Conservation (phyloP, 305 asterid species). For the Striga hermonthica region DNA sequence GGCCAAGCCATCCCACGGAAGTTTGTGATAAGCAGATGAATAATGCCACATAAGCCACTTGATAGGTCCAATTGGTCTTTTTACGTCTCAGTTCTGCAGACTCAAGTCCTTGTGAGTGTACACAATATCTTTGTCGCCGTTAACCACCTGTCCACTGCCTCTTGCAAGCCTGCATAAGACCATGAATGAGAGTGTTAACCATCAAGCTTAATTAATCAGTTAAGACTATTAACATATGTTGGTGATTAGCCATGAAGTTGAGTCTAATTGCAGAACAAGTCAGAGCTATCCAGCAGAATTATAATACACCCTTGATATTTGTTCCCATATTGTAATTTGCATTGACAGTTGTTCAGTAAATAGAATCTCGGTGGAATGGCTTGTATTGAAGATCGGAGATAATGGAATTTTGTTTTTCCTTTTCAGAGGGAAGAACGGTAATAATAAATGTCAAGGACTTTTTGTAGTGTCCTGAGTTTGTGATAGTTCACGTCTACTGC, state of each 20-base stretch:
- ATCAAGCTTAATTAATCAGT: not conserved
- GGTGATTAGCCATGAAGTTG: too few relatives aligned
- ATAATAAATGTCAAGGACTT: too few relatives aligned
- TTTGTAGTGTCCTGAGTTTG: not conserved
- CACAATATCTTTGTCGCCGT: slow-evolving; percentile 67
- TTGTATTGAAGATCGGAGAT: too few relatives aligned
- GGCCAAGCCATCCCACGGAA: slow-evolving; percentile 3
- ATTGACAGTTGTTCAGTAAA: not conserved
- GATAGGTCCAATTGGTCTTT: not conserved
- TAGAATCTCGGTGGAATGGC: not conserved
- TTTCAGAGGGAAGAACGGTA: too few relatives aligned
- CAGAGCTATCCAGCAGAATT: not conserved
- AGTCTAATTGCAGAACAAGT: not conserved
- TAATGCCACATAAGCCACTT: not conserved
- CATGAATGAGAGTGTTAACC: not conserved
- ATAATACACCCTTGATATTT: not conserved
- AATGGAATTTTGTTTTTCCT: too few relatives aligned
- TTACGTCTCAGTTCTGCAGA: slow-evolving; percentile 31
- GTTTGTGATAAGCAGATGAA: not conserved
- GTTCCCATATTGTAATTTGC: not conserved
- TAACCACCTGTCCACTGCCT: slow-evolving; percentile 90
- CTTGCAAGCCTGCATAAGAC: slow-evolving; percentile 68
- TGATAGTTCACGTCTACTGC: not conserved
- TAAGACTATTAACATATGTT: not conserved
- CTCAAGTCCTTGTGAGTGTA: slow-evolving; percentile 84